A percentile compares a stretch with the other conserved stretches of the same genome.
Conservation (phyloP, 345 rosid species). For the Mangifera indica region DNA sequence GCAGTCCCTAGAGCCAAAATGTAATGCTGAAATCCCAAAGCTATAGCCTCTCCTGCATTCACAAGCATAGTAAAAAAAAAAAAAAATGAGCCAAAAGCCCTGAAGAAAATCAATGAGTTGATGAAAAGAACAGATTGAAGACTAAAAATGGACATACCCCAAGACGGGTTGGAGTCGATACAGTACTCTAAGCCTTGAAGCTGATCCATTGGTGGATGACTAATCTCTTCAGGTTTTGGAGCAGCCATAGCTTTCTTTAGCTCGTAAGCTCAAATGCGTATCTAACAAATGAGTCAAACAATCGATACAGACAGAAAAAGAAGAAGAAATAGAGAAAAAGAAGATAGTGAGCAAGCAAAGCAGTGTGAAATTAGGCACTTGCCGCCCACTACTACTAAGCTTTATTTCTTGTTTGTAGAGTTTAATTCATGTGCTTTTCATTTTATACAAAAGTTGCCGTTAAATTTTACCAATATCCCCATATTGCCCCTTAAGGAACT, state of each 20-base stretch:
- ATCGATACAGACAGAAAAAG: constrained; percentile 11
- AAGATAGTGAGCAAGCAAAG: constrained; percentile 2
- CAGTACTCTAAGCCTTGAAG: constrained; percentile 98
- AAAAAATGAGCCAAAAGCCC: background rate
- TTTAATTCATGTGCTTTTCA: constrained; percentile 9
- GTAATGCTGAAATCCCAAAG: constrained; percentile 94
- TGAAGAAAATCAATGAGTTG: background rate
- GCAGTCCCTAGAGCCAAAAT: constrained; percentile 95
- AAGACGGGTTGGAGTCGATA: constrained; percentile 97
- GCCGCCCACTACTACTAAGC: constrained; percentile 42
- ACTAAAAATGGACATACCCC: constrained; percentile 53
- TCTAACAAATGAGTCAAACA: constrained; percentile 31
- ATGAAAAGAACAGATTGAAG: background rate
- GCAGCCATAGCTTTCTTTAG: constrained; percentile 55
- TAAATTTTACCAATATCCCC: constrained; percentile 30
- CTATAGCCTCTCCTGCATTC: constrained; percentile 83
- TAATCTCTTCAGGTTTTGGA: constrained; percentile 86
- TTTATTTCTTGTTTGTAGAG: constrained; percentile 3
- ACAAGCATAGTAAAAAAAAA: constrained; percentile 14
- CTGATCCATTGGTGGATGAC: constrained; percentile 92
- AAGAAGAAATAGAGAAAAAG: constrained; percentile 15
- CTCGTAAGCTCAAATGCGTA: constrained; percentile 25
- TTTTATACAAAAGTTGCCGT: constrained; percentile 32
- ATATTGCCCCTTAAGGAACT: constrained; percentile 42
- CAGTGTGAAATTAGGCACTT: constrained; percentile 18